Conservation (phyloP, 306 rosid genomes). For the Sicyos edulis region DNA sequence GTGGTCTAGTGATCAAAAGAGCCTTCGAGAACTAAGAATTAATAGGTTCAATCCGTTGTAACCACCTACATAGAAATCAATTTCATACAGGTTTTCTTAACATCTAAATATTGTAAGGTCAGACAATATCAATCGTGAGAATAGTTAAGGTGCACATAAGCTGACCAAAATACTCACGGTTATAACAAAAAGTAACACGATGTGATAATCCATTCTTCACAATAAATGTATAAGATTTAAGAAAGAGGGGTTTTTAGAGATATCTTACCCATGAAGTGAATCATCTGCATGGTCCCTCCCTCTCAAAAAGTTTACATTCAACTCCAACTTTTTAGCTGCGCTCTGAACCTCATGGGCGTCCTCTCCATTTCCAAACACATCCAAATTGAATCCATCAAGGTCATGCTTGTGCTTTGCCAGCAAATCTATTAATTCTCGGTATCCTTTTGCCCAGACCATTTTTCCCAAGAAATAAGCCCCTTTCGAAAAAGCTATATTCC, state of each 20-base stretch:
- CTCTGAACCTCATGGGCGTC: conserved; percentile 83
- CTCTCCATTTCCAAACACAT: conserved; percentile 93
- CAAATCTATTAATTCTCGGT: conserved; percentile 77
- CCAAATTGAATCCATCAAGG: conserved; percentile 83
- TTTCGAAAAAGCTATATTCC: conserved; percentile 70
- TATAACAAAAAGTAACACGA: neutral
- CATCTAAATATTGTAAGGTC: too few species aligned
- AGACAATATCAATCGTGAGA: too few species aligned
- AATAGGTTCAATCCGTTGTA: too few species aligned
- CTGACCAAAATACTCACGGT: too few species aligned
- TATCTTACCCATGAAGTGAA: conserved; percentile 76
- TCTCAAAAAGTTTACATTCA: conserved; percentile 82
- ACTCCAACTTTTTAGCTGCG: conserved; percentile 67
- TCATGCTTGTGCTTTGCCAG: conserved; percentile 65
- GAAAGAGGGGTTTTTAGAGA: neutral
- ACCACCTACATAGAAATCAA: too few species aligned
- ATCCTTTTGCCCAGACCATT: conserved; percentile 99
- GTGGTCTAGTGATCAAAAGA: too few species aligned
- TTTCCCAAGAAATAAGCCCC: conserved; percentile 98
- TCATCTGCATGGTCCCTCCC: conserved; percentile 98
- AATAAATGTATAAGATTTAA: neutral
- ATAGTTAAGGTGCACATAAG: too few species aligned
- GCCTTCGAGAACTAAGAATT: too few species aligned
- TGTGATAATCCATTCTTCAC: neutral
- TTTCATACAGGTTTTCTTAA: too few species aligned